Conservation (phyloP, 2,329 filamentous ascomycete species). For the Pseudopyricularia cyperi region DNA sequence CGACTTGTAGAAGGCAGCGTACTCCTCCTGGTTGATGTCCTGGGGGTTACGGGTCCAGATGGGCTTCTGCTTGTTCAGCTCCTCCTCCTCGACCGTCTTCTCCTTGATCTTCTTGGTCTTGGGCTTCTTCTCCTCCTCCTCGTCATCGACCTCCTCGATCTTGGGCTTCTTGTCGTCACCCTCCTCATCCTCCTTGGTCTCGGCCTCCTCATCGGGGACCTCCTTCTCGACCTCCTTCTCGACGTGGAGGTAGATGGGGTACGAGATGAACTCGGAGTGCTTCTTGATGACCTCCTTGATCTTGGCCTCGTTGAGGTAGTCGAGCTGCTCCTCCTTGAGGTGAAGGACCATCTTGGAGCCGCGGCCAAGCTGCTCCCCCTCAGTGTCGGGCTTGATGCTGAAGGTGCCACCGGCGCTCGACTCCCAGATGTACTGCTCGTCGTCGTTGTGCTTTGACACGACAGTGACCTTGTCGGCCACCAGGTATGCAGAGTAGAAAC, state of each 20-base stretch:
- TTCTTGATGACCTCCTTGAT: constrained; percentile 99
- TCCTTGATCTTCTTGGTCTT: constrained; percentile 99
- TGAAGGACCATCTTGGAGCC: constrained; percentile 97
- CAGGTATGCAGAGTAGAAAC: constrained; percentile 99
- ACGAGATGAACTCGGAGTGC: constrained; percentile 99
- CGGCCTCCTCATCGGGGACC: constrained; percentile 90
- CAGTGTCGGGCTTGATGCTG: constrained; percentile 80
- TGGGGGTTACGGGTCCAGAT: constrained; percentile 98
- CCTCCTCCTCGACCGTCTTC: constrained; percentile 96
- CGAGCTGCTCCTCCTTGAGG: constrained; percentile 97
- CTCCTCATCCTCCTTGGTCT: constrained; percentile 57
- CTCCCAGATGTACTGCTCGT: constrained; percentile 99
- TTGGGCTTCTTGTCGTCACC: constrained; percentile 90
- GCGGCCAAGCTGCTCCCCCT: constrained; percentile 81
- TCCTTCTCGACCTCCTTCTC: constrained; percentile 98
- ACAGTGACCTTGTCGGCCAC: constrained; percentile 94
- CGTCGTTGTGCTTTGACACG: constrained; percentile 98
- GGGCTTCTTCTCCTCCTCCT: constrained; percentile 76
- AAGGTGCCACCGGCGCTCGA: constrained; percentile 95
- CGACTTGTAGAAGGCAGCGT: constrained; percentile 99
- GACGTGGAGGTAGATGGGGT: constrained; percentile 99
- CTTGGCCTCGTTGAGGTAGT: constrained; percentile 97
- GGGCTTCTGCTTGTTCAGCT: constrained; percentile 99
- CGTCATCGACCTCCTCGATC: constrained; percentile 83
- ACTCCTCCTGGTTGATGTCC: constrained; percentile 93